Evolutionary conservation across 2,329 filamentous ascomycete genomes (phyloP), one percentile per base, ranked within the genome.

Genomic region (Apiospora sp.): DNA sequence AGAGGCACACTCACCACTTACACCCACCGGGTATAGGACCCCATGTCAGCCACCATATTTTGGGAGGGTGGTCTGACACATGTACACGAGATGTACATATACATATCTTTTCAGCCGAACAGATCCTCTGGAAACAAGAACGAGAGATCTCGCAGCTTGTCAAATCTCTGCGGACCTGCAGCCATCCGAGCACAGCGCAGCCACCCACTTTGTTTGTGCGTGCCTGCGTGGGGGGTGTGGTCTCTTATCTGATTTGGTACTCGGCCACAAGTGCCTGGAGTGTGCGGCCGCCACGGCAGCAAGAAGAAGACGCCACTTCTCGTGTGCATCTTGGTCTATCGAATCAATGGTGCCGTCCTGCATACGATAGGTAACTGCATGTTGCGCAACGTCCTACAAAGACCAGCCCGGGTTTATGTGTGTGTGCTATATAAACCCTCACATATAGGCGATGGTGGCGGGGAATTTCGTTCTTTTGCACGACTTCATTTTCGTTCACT

Each of bases 131-230:
- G 34, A 16, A 14, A 34, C 51, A 34, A 12, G 54, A 61, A 61
- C 54, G 54, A 61, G 54, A 61, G 54, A 61, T 61, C 54, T 61
- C 16, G 54, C 54, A 61, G 54, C 54, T 61, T 61, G 54, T 61
- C 54, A 61, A 54, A 61, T 61, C 54, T 61, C 30, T 34, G 54
- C 27, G 34, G 54, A 30, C 49, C 54, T 61, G 54, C 54, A 61
- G 54, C 54, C 54, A 61, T 37, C 54, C 54, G 54, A 22, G 14
- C 54, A 22, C 30, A 37, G 22, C 30, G 54, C 54, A 37, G 30
- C 54, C 30, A 61, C 54, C 34, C 51, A 61, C 54, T n/a, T 37
- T 37, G 54, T 10, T 22, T 37, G 16, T 30, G 16, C 10, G 54
- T 37, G 54, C n/a, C 7, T 30, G 16, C 10, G 54, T 37, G 54